phyloP scores from a whole-genome alignment of 2,329 filamentous ascomycete species.

The Mollisia scopiformis region DNA sequence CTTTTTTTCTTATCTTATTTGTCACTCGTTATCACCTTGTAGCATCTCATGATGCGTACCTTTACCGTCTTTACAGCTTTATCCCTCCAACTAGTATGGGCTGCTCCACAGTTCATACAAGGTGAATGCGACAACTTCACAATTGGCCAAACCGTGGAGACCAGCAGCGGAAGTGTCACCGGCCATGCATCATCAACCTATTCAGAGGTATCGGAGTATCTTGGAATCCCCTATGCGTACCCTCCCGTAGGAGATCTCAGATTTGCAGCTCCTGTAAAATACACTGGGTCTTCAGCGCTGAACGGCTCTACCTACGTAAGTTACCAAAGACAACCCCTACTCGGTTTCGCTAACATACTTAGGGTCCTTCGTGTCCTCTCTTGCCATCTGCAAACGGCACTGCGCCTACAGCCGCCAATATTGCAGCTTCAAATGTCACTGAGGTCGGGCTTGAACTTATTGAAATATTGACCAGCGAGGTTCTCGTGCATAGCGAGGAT shows the following conservation, averaged over 20 bases:
- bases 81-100: slow-evolving; percentile 14
- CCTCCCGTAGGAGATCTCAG: slow-evolving; percentile 41
- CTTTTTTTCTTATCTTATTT: no score
- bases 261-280: slow-evolving; percentile 38
- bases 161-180: slow-evolving; percentile 24
- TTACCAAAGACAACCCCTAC: not conserved
- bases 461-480: not conserved
- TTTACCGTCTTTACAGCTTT: slow-evolving; percentile 17
- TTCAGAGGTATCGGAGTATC: slow-evolving; percentile 36
- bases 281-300: slow-evolving; percentile 14
- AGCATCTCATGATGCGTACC: no score
- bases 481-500: slow-evolving; percentile 35
- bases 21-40: no score
- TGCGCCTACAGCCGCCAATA: slow-evolving; percentile 1
- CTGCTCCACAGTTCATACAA: slow-evolving; percentile 6
- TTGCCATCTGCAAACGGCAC: not conserved
- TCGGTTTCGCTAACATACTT: not conserved
- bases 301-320: slow-evolving; percentile 26
- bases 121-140: slow-evolving; percentile 14
- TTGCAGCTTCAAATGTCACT: slow-evolving; percentile 24
- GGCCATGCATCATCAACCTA: slow-evolving; percentile 16
- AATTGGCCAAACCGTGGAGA: slow-evolving; percentile 24
- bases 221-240: slow-evolving; percentile 43
- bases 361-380: slow-evolving; percentile 8
- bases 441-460: slow-evolving; percentile 22